A percentile compares a stretch with the other conserved stretches of the same genome.
Evolutionary conservation across 768 basidiomycete species (phyloP).

Genomic region (Termitomyces sp.): DNA sequence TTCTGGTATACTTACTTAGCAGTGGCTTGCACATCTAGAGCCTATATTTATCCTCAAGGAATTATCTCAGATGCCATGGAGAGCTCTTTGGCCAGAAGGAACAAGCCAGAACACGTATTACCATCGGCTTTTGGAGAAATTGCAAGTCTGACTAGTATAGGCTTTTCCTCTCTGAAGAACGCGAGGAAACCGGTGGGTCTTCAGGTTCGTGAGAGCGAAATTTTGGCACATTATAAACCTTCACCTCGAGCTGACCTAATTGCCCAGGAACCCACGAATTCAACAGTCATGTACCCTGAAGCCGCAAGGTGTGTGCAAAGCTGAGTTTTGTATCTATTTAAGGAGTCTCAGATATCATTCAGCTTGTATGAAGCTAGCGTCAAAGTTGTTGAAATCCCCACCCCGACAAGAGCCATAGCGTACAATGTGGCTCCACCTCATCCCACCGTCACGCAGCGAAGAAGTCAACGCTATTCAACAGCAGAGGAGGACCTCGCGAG

Average conservation of each 20-base stretch:
- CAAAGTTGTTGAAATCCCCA: not conserved
- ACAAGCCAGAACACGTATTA: not conserved
- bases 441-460: constrained; percentile 19
- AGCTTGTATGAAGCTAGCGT: not conserved
- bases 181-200: not conserved
- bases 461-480: constrained; percentile 38
- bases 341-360: not conserved
- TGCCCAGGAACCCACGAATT: not conserved
- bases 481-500: constrained; percentile 43
- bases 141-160: not conserved
- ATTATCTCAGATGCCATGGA: not conserved
- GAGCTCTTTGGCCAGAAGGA: not conserved
- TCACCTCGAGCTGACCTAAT: not conserved
- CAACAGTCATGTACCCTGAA: not conserved
- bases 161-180: constrained; percentile 1
- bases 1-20: not conserved
- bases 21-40: not conserved
- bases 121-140: not conserved
- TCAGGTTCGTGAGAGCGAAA: not conserved
- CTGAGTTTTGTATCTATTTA: not conserved
- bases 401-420: not conserved
- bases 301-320: constrained; percentile 4
- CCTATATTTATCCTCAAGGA: not conserved
- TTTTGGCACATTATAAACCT: not conserved
- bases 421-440: not conserved